phyloP scores from a whole-genome alignment of 768 basidiomycete species.

The Lactifluus hygrophoroides region DNA sequence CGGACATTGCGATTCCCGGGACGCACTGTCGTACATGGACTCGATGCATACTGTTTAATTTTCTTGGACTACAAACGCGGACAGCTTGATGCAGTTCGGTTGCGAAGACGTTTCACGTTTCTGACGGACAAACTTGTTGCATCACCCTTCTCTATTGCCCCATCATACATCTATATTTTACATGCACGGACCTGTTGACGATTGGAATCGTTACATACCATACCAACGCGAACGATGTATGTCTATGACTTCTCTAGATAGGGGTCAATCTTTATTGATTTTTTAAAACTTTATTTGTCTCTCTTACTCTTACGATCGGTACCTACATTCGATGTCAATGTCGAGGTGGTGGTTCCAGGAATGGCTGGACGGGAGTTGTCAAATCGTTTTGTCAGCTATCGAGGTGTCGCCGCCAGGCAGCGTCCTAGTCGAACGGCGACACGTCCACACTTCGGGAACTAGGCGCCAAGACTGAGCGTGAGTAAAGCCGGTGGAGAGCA shows the following conservation, averaged over 20 bases:
- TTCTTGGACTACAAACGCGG: background rate
- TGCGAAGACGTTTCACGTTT: constrained; percentile 14
- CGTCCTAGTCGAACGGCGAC: background rate
- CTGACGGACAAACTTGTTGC: background rate
- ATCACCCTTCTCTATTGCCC: background rate
- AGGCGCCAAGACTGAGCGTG: background rate
- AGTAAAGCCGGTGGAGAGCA: background rate
- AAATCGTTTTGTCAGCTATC: background rate
- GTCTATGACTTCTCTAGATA: background rate
- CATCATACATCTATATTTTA: background rate
- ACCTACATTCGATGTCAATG: background rate
- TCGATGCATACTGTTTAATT: background rate
- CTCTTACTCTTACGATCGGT: background rate
- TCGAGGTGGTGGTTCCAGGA: background rate
- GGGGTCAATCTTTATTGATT: background rate
- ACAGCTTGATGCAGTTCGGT: constrained; percentile 6
- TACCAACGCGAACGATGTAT: background rate
- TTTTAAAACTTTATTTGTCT: background rate
- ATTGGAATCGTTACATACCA: constrained; percentile 3
- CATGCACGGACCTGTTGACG: constrained; percentile 7
- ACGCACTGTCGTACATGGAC: background rate
- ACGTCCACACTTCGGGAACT: background rate
- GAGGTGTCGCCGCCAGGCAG: background rate
- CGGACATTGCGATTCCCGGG: background rate
- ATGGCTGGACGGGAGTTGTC: background rate